Evolutionary conservation across 1,284 basidiomycete species (phyloP).

Genomic region (Pascua sp.): DNA sequence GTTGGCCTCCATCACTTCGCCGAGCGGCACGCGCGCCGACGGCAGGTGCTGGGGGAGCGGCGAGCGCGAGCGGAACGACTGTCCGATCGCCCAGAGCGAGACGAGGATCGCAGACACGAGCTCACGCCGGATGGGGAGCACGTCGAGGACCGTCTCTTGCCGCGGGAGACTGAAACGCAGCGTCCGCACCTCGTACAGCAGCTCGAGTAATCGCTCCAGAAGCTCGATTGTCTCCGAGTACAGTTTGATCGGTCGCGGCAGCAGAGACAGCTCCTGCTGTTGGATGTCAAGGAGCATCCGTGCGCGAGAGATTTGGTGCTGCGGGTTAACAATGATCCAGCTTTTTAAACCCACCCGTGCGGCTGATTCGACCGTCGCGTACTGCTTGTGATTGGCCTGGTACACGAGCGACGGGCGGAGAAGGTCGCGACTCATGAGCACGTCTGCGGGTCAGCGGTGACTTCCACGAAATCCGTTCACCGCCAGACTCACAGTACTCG

Average conservation of each 20-base stretch:
- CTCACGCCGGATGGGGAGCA: slow-evolving; percentile 51
- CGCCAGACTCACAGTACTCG: slow-evolving; percentile 39
- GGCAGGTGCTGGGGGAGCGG: slow-evolving; percentile 54
- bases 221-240: slow-evolving; percentile 49
- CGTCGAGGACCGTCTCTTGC: slow-evolving; percentile 50
- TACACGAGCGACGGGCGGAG: slow-evolving; percentile 44
- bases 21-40: slow-evolving; percentile 46
- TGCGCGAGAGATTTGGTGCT: slow-evolving; percentile 32
- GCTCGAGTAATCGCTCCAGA: slow-evolving; percentile 45
- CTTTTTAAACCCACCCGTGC: slow-evolving; percentile 23
- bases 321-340: neutral
- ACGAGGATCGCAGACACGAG: slow-evolving; percentile 51
- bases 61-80: slow-evolving; percentile 49
- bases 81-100: slow-evolving; percentile 50
- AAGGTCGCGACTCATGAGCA: slow-evolving; percentile 43
- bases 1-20: slow-evolving; percentile 40
- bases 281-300: slow-evolving; percentile 43
- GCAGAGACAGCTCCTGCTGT: slow-evolving; percentile 49
- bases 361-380: slow-evolving; percentile 29
- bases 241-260: slow-evolving; percentile 50
- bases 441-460: slow-evolving; percentile 23
- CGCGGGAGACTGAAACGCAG: slow-evolving; percentile 48
- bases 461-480: neutral
- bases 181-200: slow-evolving; percentile 47
- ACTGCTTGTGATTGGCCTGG: slow-evolving; percentile 34